Base-by-base conservation (phyloP, 331 rosid genomes). In the Quercus tomentella region DNA sequence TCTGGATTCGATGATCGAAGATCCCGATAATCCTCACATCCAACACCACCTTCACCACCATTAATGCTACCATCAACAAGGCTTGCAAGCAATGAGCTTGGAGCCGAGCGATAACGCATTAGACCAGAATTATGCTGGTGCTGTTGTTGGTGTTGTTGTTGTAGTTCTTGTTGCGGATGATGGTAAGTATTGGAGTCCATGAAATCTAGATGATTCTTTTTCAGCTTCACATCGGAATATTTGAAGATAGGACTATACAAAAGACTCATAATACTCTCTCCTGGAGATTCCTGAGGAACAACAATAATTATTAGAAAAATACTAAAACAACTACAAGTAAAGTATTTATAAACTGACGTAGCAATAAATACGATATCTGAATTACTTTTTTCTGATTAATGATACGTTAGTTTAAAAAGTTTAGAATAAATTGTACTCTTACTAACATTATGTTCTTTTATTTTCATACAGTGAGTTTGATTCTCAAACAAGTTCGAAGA, bases 101-200 rank as follows among this genome's bases (percentile, higher is more conserved):
- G 94, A 74, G 92, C 88, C 18, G 97, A 91, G 57, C 76, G 81
- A 79, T 89, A 88, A 69, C 89, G 82, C 77, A 74, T 35, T 30
- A 88, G 22, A 6, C 82, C 84, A 76, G 84, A 88, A 80, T 82
- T 83, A 45, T 84, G 84, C 60, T 86, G 90, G 51, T 84, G 83
- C 58, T 74, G 82, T 25, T 77, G 84, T 30, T 77, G 82, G 18
- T 78, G 82, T 28, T 33, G 81, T 1, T 37, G 43, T 78, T 0
- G 17, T 12, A 3, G 16, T 49, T 49, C 17, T 49, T 49, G 54
- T 10, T 12, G 54, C 4, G 4, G 17, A 49, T 69, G 76, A 28
- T 83, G 74, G 52, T 72, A 77, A 73, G 77, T 69, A 35, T 63
- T 80, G 5, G 88, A 75, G 68, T 90, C 92, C 91, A 90, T 76